These are phyloP conservation scores for Cordia subcordata DNA, from an alignment of 257 asterid species.

Conservation along the genomic window DNA sequence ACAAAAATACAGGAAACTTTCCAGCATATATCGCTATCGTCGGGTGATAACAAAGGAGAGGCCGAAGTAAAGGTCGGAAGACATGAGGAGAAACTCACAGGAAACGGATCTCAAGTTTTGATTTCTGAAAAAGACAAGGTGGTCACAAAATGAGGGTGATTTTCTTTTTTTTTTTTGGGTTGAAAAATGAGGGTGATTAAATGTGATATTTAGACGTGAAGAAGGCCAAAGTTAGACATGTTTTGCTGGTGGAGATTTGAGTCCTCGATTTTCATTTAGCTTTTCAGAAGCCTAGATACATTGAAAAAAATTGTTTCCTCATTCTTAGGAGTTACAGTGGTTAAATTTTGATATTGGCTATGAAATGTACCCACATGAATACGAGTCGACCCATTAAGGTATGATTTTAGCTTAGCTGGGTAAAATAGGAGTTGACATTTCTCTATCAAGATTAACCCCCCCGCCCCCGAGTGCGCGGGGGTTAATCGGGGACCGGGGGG, in stretches of 20 bases:
- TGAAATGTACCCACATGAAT: no score
- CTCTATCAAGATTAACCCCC: no score
- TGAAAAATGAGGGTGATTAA: no score
- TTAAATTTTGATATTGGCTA: no score
- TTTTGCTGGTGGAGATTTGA: neutral
- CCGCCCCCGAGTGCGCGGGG: no score
- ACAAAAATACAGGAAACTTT: conserved; percentile 81
- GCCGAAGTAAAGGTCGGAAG: conserved; percentile 49
- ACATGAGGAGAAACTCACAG: conserved; percentile 26
- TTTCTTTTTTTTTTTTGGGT: no score
- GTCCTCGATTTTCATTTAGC: neutral
- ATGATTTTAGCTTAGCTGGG: no score
- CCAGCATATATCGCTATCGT: conserved; percentile 55
- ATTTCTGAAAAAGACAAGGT: conserved; percentile 5
- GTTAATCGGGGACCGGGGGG: no score
- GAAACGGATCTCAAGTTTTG: conserved; percentile 22
- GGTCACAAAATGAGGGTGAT: neutral
- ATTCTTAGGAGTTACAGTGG: no score
- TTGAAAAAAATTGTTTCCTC: neutral
- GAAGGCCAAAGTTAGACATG: neutral
- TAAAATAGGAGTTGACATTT: no score
- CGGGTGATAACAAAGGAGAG: conserved; percentile 34
- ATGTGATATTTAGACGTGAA: neutral
- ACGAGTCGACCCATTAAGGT: no score
- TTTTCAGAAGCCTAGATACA: neutral